Evolutionary conservation across 768 basidiomycete genomes (phyloP), one percentile per base, ranked within the genome.

Genomic region (Pholiota microspora): DNA sequence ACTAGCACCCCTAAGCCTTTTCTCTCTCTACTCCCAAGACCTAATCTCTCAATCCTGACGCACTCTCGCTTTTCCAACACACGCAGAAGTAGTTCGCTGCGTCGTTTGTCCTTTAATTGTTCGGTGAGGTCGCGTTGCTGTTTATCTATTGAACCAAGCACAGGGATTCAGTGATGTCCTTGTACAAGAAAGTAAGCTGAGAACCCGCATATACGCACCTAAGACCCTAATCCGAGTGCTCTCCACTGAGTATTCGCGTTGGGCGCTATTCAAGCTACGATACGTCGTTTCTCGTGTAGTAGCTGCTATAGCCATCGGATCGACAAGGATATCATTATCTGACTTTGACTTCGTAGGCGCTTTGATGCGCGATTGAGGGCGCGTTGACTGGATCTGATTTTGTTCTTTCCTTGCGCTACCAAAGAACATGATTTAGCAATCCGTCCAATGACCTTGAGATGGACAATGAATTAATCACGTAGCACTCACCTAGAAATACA

Each of bases 51-150:
- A 52, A 69, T 44, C 50, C 70, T 63, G 21, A 63, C 47, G 0
- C n/a, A 34, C 51, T 70, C 69, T 27, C 61, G 61, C 51, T 58
- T 59, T 51, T 67, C 64, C 49, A 72, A 47, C 2, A 62, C 58
- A 12, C 50, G 47, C 40, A 70, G 35, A 23, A 70, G 53, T 23
- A 69, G 28, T 16, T 49, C 49, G n/a, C 59, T 32, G 23, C 58
- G 60, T 21, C 63, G 57, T 54, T 59, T 57, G 36, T 54, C 56
- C 5, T 34, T 45, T 7, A 50, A 28, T n/a, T 50, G 29, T 18
- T 25, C 40, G 13, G 38, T 56, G 13, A 64, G 48, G 15, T 40
- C 44, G 12, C 31, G 55, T 24, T 52, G 55, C 31, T 58, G 51
- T 15, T 45, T 45, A 49, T 62, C 55, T 61, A 38, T 28, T n/a